Percentiles rank a stretch among this genome's conserved stretches.
Conservation (phyloP, 2,329 filamentous ascomycete species). For the Cladosporium velox region DNA sequence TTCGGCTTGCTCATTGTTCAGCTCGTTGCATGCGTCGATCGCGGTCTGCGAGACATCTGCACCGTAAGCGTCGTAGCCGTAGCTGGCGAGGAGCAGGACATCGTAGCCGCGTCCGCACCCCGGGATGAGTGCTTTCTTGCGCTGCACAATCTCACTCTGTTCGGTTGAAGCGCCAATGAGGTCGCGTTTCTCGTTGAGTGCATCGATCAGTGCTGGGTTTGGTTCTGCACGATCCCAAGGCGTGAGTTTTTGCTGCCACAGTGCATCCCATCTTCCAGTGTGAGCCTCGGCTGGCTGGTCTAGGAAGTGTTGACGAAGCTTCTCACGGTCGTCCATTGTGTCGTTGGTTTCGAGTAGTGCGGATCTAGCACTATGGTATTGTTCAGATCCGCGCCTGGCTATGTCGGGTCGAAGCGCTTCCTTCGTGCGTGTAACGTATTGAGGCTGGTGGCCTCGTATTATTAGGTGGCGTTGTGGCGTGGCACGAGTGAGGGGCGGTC, state of each 20-base stretch:
- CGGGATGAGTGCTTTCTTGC: slow-evolving; percentile 68
- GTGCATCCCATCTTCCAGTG: slow-evolving; percentile 53
- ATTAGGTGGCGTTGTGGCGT: neutral
- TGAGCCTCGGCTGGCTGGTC: slow-evolving; percentile 45
- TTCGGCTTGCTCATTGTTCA: slow-evolving; percentile 39
- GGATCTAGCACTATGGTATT: neutral
- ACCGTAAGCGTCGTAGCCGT: slow-evolving; percentile 76
- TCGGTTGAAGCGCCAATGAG: slow-evolving; percentile 28
- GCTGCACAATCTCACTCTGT: slow-evolving; percentile 24
- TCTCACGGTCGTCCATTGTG: slow-evolving; percentile 27
- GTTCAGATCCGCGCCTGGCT: neutral
- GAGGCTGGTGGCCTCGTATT: neutral
- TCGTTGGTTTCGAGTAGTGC: neutral
- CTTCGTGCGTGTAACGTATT: neutral
- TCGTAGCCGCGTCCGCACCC: slow-evolving; percentile 84
- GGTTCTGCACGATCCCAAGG: slow-evolving; percentile 62
- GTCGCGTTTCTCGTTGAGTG: slow-evolving; percentile 41
- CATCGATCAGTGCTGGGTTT: slow-evolving; percentile 61
- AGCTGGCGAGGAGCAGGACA: slow-evolving; percentile 70
- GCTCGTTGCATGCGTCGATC: slow-evolving; percentile 50
- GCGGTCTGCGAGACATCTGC: slow-evolving; percentile 65
- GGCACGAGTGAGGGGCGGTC: neutral
- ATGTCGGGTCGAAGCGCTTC: neutral
- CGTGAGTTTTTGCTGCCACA: slow-evolving; percentile 58
- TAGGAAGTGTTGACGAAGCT: slow-evolving; percentile 41